These are phyloP conservation scores for Theileria sp. DNA, from an alignment of 169 alveolate species.

Conservation along the genomic window DNA sequence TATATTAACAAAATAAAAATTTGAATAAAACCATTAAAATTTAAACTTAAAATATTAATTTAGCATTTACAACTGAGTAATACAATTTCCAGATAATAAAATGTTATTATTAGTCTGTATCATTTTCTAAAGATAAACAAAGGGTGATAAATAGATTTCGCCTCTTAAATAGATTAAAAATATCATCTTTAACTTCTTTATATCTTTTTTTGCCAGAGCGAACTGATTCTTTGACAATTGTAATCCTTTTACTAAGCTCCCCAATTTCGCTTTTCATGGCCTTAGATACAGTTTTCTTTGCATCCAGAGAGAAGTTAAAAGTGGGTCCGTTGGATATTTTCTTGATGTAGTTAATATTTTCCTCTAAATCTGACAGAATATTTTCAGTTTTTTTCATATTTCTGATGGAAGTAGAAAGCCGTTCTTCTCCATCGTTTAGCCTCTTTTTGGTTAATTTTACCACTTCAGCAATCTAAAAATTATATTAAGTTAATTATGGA, in stretches of 20 bases:
- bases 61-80: neutral
- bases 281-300: neutral
- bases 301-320: neutral
- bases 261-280: neutral
- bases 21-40: neutral
- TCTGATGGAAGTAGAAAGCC: neutral
- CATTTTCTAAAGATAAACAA: slow-evolving; percentile 6
- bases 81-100: neutral
- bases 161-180: neutral
- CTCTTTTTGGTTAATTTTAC: slow-evolving; percentile 1
- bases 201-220: neutral
- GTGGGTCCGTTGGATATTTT: neutral
- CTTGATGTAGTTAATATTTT: neutral
- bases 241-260: neutral
- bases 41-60: neutral
- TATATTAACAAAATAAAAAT: neutral
- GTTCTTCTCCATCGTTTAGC: neutral
- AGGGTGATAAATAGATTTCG: neutral
- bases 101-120: neutral
- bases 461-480: slow-evolving; percentile 1
- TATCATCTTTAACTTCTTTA: slow-evolving; percentile 3
- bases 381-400: neutral
- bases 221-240: neutral
- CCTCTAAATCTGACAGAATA: slow-evolving; percentile 1
- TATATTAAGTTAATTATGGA: neutral